These are phyloP conservation scores for Tulasnella sp. DNA, from an alignment of 768 basidiomycete species.

Conservation along the genomic window DNA sequence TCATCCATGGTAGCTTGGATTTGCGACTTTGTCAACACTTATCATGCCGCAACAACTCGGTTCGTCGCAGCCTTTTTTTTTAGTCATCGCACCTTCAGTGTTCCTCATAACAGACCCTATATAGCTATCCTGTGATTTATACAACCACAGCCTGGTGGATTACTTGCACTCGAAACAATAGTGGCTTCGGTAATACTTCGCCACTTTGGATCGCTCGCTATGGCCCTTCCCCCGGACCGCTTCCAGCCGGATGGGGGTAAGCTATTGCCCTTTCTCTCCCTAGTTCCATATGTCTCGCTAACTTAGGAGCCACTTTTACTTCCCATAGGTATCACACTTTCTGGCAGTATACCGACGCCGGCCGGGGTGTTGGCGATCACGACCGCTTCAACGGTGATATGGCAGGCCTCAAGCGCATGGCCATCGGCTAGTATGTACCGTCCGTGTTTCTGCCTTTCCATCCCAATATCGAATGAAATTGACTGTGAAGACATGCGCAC, in stretches of 20 bases:
- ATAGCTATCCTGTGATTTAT: slow-evolving; percentile 42
- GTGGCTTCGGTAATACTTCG: slow-evolving; percentile 42
- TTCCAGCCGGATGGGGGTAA: slow-evolving; percentile 53
- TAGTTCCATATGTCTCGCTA: background rate
- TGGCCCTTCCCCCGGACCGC: slow-evolving; percentile 41
- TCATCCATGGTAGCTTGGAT: slow-evolving; percentile 59
- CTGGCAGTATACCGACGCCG: slow-evolving; percentile 23
- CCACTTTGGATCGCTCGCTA: slow-evolving; percentile 58
- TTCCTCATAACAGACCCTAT: slow-evolving; percentile 36
- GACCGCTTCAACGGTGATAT: slow-evolving; percentile 2
- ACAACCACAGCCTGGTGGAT: slow-evolving; percentile 63
- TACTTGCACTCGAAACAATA: slow-evolving; percentile 54
- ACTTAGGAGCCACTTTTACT: background rate
- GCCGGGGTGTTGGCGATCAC: slow-evolving; percentile 4
- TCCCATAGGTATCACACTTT: slow-evolving; percentile 20
- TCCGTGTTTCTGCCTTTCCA: no score
- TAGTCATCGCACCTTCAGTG: background rate
- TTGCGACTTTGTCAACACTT: slow-evolving; percentile 52
- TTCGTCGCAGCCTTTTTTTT: slow-evolving; percentile 28
- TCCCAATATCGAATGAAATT: no score
- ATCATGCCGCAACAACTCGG: slow-evolving; percentile 42
- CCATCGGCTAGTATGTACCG: background rate
- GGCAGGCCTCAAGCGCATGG: slow-evolving; percentile 5
- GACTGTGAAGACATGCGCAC: no score
- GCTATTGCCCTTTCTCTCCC: slow-evolving; percentile 11